phyloP scores from a whole-genome alignment of 768 basidiomycete genomes.

The Rhodosporidiobolus sp. region DNA sequence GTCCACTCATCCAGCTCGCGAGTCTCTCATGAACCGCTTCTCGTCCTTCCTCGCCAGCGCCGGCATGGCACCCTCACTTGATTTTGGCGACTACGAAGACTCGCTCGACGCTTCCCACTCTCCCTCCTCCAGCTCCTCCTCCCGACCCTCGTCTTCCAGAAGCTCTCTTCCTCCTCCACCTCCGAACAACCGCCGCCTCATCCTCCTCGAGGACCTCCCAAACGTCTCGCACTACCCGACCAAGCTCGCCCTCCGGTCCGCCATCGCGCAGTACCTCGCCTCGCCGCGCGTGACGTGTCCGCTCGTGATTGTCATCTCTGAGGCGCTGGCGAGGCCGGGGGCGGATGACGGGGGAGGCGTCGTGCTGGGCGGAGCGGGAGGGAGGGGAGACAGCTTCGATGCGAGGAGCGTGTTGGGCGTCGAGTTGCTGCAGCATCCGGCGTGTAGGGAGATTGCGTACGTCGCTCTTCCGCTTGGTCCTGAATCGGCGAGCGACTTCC shows the following conservation, averaged over 20 bases:
- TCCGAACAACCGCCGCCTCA: slow-evolving; percentile 16
- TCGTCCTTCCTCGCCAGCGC: slow-evolving; percentile 54
- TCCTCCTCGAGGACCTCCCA: slow-evolving; percentile 58
- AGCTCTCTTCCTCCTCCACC: background rate
- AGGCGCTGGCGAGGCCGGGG: slow-evolving; percentile 63
- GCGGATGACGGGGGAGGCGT: slow-evolving; percentile 47
- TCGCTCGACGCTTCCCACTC: background rate
- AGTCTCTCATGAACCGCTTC: slow-evolving; percentile 38
- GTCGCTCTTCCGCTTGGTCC: slow-evolving; percentile 46
- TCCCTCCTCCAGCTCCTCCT: slow-evolving; percentile 3
- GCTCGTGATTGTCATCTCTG: slow-evolving; percentile 76
- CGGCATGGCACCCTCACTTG: slow-evolving; percentile 64
- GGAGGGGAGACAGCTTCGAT: slow-evolving; percentile 60
- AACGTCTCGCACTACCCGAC: slow-evolving; percentile 73
- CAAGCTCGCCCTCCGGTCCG: slow-evolving; percentile 70
- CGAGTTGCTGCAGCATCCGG: slow-evolving; percentile 66
- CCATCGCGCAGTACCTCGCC: slow-evolving; percentile 53
- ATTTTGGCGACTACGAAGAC: slow-evolving; percentile 26
- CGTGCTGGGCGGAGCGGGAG: slow-evolving; percentile 51
- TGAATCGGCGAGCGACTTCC: too few relatives aligned
- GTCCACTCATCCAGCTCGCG: too few relatives aligned
- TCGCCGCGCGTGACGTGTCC: slow-evolving; percentile 54
- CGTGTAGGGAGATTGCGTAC: slow-evolving; percentile 75
- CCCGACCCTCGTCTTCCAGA: background rate
- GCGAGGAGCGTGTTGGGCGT: slow-evolving; percentile 68